A percentile compares a stretch with the other conserved stretches of the same genome.
Evolutionary conservation across 2,329 filamentous ascomycete species (phyloP).

Genomic region (Pseudogymnoascus sp.): DNA sequence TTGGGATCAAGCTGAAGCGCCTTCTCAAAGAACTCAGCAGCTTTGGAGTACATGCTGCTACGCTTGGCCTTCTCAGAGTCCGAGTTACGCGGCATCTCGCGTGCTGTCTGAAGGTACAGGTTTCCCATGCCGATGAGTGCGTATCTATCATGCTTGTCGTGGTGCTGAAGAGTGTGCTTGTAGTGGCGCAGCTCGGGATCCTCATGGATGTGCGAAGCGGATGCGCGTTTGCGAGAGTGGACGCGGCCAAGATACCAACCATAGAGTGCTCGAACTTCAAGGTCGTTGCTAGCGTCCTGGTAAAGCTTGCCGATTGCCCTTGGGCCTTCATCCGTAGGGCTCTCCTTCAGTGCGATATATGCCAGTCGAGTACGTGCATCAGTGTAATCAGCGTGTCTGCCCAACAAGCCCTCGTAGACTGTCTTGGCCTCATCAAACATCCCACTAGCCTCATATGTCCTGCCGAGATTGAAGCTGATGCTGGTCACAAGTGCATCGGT

Average conservation of each 20-base stretch:
- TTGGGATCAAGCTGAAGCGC: constrained; percentile 87
- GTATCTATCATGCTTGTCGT: constrained; percentile 98
- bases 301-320: constrained; percentile 80
- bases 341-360: constrained; percentile 77
- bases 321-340: constrained; percentile 76
- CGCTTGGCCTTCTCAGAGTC: constrained; percentile 89
- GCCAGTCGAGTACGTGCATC: constrained; percentile 83
- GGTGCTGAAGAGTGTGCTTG: constrained; percentile 88
- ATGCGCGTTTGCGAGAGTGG: constrained; percentile 67
- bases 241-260: constrained; percentile 89
- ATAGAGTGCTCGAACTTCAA: constrained; percentile 87
- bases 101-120: constrained; percentile 68
- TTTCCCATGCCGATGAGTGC: constrained; percentile 96
- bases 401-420: constrained; percentile 78
- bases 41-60: constrained; percentile 76
- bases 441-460: constrained; percentile 82
- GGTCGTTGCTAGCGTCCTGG: constrained; percentile 71
- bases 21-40: constrained; percentile 98
- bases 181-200: constrained; percentile 90
- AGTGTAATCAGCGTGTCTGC: constrained; percentile 82
- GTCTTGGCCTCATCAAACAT: constrained; percentile 75
- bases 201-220: constrained; percentile 61
- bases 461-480: constrained; percentile 91
- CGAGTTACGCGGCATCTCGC: constrained; percentile 88
- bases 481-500: constrained; percentile 89